Base-by-base conservation (phyloP, 2,329 filamentous ascomycete genomes). In the Gaeumannomyces sp. region DNA sequence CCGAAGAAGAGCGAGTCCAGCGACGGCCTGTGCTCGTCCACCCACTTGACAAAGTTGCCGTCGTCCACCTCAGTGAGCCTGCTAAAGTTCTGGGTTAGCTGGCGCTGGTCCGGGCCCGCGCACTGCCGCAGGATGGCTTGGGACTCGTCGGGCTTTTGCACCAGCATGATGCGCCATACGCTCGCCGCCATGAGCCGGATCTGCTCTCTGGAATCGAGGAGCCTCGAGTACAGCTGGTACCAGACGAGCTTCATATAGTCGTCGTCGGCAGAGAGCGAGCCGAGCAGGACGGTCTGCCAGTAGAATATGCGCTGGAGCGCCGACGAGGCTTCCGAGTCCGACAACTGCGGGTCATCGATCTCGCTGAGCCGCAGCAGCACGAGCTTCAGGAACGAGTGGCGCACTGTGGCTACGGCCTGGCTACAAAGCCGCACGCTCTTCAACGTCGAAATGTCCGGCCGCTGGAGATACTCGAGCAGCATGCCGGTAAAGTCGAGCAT, bases 341-440 rank as follows among this genome's bases (percentile, higher is more conserved):
- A 78, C 1, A 80, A 81, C 64, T 86, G 80, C 1, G 83, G 76
- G 45, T 89, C 88, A 62, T 96, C 91, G 63, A 93, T 83, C 70
- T 97, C 92, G 0, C 93, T 96, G 5, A 99, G 81, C 66, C 89
- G 86, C 38, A 97, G 83, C 25, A 98, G 80, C 6, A 93, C 86
- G 6, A 96, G 85, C 67, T 90, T 88, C 28, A 97, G 83, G 60
- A 99, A 90, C 0, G 89, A 90, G 14, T 84, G 83, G 31, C 92
- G 87, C 60, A 98, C 91, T 0, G 85, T 88, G 4, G 85, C 82
- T 6, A 96, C 88, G 0, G 92, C 90, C 73, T 96, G 91, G 68
- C 85, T 92, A 73, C 95, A 99, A 0, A 99, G 85, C n/a, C 95
- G 85, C 10, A 99, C 93, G 57, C 87, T 92, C 76, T 98, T 99